Evolutionary conservation across 768 basidiomycete species (phyloP), one percentile per base, ranked within the genome.

Genomic region (Tylopilus balloui): DNA sequence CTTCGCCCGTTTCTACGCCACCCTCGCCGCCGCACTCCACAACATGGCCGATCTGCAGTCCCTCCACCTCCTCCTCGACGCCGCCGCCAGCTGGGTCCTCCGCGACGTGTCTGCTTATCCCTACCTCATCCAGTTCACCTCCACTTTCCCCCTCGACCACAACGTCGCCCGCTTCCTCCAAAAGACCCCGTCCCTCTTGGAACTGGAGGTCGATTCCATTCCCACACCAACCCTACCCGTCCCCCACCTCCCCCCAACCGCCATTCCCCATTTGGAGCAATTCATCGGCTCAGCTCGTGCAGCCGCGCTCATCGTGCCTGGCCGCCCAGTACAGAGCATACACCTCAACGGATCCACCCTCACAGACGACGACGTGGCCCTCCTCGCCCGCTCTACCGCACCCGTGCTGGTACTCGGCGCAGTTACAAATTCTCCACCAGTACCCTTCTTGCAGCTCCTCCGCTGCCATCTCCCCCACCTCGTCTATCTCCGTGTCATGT

Each of bases 401-500:
- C 73, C 71, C 50, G 68, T 88, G 34, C 67, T 74, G 52, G 72
- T 83, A 44, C 67, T 90, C 34, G 79, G 76, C 46, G 79, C 81
- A 7, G 77, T 78, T 29, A 84, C 83, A 15, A 78, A 72, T 59
- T 72, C 77, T 34, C 70, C 78, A 29, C 81, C 84, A 9, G 69
- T 81, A 14, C 65, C 74, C n/a, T 72, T 87, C 38, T 72, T 89
- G 39, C 73, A 75, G 48, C 66, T 71, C 25, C 74, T 89, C 48
- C 77, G 78, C 32, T 69, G 67, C 41, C 73, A 77, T 52, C 75
- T 88, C 65, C 78, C 80, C 8, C 70, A 75, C 58, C 75, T 89
- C 38, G 74, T 75, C 25, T 84, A 81, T 66, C 78, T 89, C 46
- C 79, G 83, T 40, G 70, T 89, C 61, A 82, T 82, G 67, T 66